Conservation (phyloP, 2,329 filamentous ascomycete species). For the Gaeumannomyces sp. region DNA sequence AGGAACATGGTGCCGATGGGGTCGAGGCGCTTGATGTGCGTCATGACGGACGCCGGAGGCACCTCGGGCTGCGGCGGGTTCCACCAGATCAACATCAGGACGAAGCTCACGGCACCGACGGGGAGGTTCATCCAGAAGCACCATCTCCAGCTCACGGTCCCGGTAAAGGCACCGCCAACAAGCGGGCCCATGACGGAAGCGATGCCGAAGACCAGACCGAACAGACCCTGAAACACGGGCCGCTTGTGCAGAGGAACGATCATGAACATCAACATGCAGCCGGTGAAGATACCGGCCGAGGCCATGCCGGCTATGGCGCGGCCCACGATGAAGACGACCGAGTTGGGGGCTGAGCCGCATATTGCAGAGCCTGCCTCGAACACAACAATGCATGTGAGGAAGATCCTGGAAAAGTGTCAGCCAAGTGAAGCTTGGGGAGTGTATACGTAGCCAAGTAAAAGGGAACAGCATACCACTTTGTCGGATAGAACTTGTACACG, state of each 20-base stretch:
- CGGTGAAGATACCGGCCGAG: constrained; percentile 51
- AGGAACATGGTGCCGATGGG: constrained; percentile 55
- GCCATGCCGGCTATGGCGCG: constrained; percentile 51
- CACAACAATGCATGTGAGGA: constrained; percentile 40
- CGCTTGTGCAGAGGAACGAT: constrained; percentile 55
- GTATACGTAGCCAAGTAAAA: not conserved
- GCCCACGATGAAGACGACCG: constrained; percentile 48
- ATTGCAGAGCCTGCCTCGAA: constrained; percentile 50
- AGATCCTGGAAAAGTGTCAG: constrained; percentile 26
- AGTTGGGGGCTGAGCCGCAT: constrained; percentile 49
- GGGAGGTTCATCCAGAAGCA: constrained; percentile 56
- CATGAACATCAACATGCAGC: constrained; percentile 49
- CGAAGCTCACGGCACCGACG: constrained; percentile 43
- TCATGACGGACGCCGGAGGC: constrained; percentile 25
- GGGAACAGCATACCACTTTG: constrained; percentile 33
- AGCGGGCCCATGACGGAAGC: constrained; percentile 48
- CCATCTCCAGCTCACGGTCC: constrained; percentile 45
- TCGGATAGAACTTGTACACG: constrained; percentile 47
- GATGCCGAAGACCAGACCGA: constrained; percentile 49
- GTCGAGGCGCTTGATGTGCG: constrained; percentile 48
- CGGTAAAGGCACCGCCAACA: constrained; percentile 47
- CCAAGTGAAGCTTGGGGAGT: not conserved
- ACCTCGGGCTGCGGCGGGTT: constrained; percentile 30
- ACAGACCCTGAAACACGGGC: constrained; percentile 51
- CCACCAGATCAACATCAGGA: constrained; percentile 43